These are phyloP conservation scores for Mucor lusitanicus DNA, from an alignment of 371 early-diverging fungal species.

Conservation along the genomic window DNA sequence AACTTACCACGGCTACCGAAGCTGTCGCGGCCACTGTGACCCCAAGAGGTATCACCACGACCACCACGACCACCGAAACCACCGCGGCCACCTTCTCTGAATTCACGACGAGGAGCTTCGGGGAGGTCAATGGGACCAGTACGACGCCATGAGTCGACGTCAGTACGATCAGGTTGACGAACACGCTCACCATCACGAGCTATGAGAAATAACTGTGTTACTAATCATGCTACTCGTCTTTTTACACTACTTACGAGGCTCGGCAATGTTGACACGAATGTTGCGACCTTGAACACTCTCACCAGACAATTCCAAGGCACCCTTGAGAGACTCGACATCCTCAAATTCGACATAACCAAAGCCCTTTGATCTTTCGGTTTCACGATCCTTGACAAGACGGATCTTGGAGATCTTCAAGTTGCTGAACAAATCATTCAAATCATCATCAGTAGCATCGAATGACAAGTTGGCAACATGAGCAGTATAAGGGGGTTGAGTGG, in stretches of 20 bases:
- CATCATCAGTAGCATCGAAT: constrained; percentile 77
- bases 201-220: constrained; percentile 1
- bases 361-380: constrained; percentile 79
- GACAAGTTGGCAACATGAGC: constrained; percentile 89
- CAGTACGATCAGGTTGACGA: constrained; percentile 50
- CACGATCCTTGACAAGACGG: constrained; percentile 74
- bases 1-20: constrained; percentile 17
- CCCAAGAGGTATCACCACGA: constrained; percentile 55
- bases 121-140: constrained; percentile 42
- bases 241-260: constrained; percentile 66
- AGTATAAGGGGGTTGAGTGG: constrained; percentile 86
- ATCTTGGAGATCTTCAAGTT: constrained; percentile 65
- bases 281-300: constrained; percentile 64
- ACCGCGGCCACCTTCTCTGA: constrained; percentile 48
- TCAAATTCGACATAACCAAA: constrained; percentile 95
- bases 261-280: constrained; percentile 87
- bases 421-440: constrained; percentile 74
- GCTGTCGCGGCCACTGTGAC: constrained; percentile 46
- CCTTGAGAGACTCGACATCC: constrained; percentile 77
- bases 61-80: constrained; percentile 46
- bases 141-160: constrained; percentile 57
- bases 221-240: not conserved
- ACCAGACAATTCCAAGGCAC: constrained; percentile 74
- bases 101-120: constrained; percentile 45
- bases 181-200: constrained; percentile 39